phyloP scores from a whole-genome alignment of 139 green algal genomes.

The Medakamo hakoo region DNA sequence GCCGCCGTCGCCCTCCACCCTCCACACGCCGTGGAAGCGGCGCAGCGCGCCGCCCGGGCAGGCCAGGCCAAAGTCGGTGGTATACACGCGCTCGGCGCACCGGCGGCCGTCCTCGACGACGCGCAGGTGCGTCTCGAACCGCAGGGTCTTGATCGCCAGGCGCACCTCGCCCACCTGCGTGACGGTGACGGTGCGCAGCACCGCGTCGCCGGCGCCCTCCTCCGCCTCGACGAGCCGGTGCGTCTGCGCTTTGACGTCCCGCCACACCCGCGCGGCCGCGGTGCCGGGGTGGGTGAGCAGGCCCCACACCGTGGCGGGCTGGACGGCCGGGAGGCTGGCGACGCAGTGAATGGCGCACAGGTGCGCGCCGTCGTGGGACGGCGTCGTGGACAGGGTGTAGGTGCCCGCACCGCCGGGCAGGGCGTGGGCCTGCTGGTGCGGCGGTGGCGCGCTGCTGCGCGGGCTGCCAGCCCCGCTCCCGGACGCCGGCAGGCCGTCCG shows the following conservation, averaged over 20 bases:
- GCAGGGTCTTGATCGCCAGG: background rate
- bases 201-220: too few species aligned
- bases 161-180: background rate
- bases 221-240: background rate
- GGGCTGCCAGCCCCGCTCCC: too few species aligned
- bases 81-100: background rate
- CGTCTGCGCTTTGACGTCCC: background rate
- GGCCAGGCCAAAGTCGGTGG: background rate
- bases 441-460: too few species aligned
- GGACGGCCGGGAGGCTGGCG: background rate
- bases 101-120: background rate
- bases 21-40: background rate
- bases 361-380: background rate
- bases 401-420: too few species aligned
- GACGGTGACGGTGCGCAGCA: background rate
- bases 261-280: too few species aligned
- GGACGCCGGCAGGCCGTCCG: too few species aligned
- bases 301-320: background rate
- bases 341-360: background rate
- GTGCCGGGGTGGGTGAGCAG: too few species aligned
- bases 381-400: too few species aligned
- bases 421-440: too few species aligned
- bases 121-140: background rate
- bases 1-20: background rate
- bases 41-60: background rate